Evolutionary conservation across 495 filamentous ascomycete species (phyloP), one percentile per base, ranked within the genome.

Genomic region (Penicillium macrosclerotiorum): DNA sequence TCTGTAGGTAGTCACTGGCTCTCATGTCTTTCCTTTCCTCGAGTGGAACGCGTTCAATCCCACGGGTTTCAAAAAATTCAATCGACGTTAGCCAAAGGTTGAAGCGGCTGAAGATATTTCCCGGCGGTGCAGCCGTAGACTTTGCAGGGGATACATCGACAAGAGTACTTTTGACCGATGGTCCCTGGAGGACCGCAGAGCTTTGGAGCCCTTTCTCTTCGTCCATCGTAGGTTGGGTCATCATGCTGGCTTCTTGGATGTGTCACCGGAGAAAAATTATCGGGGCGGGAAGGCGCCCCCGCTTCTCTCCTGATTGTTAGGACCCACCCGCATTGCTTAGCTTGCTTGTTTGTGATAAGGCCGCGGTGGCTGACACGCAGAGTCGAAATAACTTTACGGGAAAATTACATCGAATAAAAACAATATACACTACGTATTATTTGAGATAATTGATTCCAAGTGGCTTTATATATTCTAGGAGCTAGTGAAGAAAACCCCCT

Each of bases 11-110:
- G 31, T 63, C 54, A 12, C 54, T 16, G 14, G 54, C 22, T 8
- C 43, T 55, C 8, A 38, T 32, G 16, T 37, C 37, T 34, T 68
- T 59, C 22, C 64, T 63, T 45, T 82, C 76, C 6, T 77, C 65
- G 6, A 72, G 58, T 16, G 72, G 65, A 0, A 89, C 83, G 5
- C 81, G 79, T 42, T 77, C 72, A 49, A 87, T 85, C 8, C 85
- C 84, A 19, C 85, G 80, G 12, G 76, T 68, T 58, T 89, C 84
- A 24, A 88, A 66, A 31, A 74, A 71, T 5, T 70, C 45, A 7
- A 72, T 41, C n/a, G 45, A 47, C 29, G 73, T 69, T 40, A 72
- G 60, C n/a, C 39, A 42, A 8, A 48, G 44, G 40, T 67, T 69
- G 24, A 60, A 45, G 13, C 47, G 38, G 34, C 40, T 37, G 19